Evolutionary conservation across 2,329 filamentous ascomycete species (phyloP).

Genomic region (Colletotrichum echinochloae): DNA sequence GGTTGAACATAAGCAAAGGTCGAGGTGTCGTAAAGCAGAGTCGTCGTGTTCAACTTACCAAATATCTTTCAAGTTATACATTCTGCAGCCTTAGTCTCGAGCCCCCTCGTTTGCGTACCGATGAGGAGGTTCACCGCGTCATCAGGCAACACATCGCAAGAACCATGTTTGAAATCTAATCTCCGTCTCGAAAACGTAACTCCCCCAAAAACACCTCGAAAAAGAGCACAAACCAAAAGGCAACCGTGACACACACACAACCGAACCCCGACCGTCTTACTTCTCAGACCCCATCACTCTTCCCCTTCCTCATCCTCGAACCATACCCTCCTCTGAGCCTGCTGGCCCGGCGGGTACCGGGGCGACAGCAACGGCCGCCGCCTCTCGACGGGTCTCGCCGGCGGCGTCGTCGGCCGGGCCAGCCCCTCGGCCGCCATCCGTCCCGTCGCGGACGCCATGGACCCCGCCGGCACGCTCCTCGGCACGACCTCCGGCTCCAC

Average conservation of each 20-base stretch:
- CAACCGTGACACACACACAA: background rate
- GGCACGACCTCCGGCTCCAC: conserved; percentile 16
- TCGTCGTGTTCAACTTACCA: background rate
- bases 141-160: background rate
- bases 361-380: background rate
- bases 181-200: background rate
- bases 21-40: background rate
- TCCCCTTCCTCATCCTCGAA: conserved; percentile 1
- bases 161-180: background rate
- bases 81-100: too few relatives aligned
- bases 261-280: background rate
- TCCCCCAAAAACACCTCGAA: background rate
- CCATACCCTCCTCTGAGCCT: background rate
- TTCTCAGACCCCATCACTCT: background rate
- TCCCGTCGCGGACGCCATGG: background rate
- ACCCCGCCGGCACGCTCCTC: conserved; percentile 24
- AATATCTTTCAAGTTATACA: background rate
- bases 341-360: background rate
- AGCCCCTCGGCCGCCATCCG: background rate
- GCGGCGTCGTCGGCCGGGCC: background rate
- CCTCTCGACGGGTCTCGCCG: background rate
- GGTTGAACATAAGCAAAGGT: background rate
- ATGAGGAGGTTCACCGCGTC: too few relatives aligned
- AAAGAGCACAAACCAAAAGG: background rate
- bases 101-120: background rate